A percentile compares a stretch with the other conserved stretches of the same genome.
Evolutionary conservation across 345 rosid species (phyloP).

Genomic region (Gossypium thurberi): DNA sequence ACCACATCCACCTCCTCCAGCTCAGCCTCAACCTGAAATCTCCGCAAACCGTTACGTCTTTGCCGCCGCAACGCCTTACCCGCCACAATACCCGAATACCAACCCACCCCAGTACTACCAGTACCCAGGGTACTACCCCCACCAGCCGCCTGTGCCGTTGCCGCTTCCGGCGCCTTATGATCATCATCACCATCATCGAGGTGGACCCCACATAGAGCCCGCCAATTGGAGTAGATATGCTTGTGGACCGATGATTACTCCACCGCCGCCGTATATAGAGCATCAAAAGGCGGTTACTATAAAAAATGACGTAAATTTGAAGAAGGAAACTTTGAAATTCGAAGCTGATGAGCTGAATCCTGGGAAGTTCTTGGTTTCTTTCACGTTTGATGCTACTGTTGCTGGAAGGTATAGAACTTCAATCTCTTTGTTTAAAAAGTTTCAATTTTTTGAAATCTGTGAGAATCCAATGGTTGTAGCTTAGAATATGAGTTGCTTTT

Average conservation of each 20-base stretch:
- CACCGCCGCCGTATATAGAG: slow-evolving; percentile 61
- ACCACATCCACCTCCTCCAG: slow-evolving; percentile 39
- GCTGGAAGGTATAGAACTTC: slow-evolving; percentile 49
- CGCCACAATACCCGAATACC: slow-evolving; percentile 50
- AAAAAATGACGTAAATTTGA: slow-evolving; percentile 70
- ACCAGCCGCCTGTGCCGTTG: slow-evolving; percentile 45
- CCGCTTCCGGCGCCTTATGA: slow-evolving; percentile 64
- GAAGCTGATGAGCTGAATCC: slow-evolving; percentile 53
- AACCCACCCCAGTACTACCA: slow-evolving; percentile 49
- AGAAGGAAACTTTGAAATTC: slow-evolving; percentile 66
- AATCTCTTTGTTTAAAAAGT: not conserved
- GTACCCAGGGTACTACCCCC: slow-evolving; percentile 56
- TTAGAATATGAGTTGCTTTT: not conserved
- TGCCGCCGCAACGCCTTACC: slow-evolving; percentile 88
- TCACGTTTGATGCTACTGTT: slow-evolving; percentile 86
- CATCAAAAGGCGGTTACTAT: slow-evolving; percentile 81
- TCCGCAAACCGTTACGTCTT: slow-evolving; percentile 64
- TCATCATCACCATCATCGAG: slow-evolving; percentile 37
- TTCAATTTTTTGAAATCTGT: not conserved
- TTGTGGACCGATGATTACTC: slow-evolving; percentile 31
- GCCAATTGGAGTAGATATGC: slow-evolving; percentile 49
- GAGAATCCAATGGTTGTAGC: not conserved
- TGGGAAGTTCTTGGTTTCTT: slow-evolving; percentile 61
- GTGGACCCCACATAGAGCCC: slow-evolving; percentile 29
- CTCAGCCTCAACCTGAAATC: slow-evolving; percentile 61